Conservation (phyloP, 768 basidiomycete genomes). For the Rhodotorula taiwanensis region DNA sequence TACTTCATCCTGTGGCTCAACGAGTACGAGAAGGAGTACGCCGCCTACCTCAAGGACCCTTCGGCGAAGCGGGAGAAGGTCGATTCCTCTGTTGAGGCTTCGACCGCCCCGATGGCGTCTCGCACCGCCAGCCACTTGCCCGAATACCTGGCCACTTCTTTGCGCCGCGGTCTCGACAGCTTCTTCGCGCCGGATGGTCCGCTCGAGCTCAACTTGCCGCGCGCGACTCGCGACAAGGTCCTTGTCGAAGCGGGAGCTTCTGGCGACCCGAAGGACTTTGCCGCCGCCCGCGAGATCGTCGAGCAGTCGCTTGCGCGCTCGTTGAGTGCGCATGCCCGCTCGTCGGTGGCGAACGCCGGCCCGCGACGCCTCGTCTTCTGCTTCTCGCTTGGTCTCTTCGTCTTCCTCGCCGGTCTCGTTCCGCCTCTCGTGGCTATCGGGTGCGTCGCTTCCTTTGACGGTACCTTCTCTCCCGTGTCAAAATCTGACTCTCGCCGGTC, state of each 20-base stretch:
- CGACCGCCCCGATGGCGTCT: conserved; percentile 26
- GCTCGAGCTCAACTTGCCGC: conserved; percentile 36
- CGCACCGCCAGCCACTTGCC: conserved; percentile 27
- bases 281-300: conserved; percentile 32
- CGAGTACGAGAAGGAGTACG: conserved; percentile 34
- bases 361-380: conserved; percentile 30
- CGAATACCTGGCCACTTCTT: conserved; percentile 36
- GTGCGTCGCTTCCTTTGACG: neutral
- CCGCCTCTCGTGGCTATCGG: conserved; percentile 30
- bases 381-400: conserved; percentile 29
- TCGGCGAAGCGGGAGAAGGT: neutral
- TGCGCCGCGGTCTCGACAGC: conserved; percentile 35
- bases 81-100: neutral
- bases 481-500: neutral
- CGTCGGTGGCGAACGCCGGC: conserved; percentile 31
- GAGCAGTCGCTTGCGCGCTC: conserved; percentile 34
- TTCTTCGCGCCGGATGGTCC: conserved; percentile 36
- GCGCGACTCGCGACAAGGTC: conserved; percentile 26
- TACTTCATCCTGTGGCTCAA: conserved; percentile 38
- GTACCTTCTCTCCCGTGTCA: no score
- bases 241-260: conserved; percentile 34
- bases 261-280: conserved; percentile 31
- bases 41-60: conserved; percentile 15
- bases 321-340: conserved; percentile 16
- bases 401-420: conserved; percentile 28